Base-by-base conservation (phyloP, 495 filamentous ascomycete genomes). In the Bombardia bombarda region DNA sequence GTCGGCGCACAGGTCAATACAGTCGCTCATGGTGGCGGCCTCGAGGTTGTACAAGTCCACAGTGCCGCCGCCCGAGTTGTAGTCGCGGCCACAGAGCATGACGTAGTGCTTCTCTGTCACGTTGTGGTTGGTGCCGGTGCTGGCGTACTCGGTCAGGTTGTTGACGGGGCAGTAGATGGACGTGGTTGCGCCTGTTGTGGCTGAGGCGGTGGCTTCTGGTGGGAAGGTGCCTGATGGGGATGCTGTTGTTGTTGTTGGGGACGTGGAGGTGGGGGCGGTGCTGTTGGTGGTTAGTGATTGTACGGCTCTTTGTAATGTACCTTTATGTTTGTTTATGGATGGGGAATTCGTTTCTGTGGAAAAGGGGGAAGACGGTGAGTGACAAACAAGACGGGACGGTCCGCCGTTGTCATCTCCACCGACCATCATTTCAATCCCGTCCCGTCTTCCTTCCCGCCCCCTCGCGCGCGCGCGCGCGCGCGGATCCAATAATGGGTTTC, bases 101-200 rank as follows among this genome's bases (percentile, higher is more conserved):
- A 59, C 36, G 39, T 50, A 63, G 7, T 43, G 49, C 18, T 52
- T 52, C 0, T 36, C 30, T 14, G 44, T 38, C 7, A 38, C 42
- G 9, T 24, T 14, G n/a, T 32, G 9, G 9, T 60, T 23, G 0
- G 53, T 43, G n/a, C n/a, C n/a, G n/a, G n/a, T n/a, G n/a, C n/a
- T n/a, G n/a, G n/a, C n/a, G 49, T 61, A 65, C n/a, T 58, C 50
- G 4, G 57, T 63, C 13, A 60, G 49, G 50, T 67, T 65, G 45
- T 52, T 46, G 18, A 22, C 10, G 8, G 63, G 63, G 40, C 63
- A 65, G 22, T 38, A 13, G 22, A 63, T 53, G 3, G 20, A 17
- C 8, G 35, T 13, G 12, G 31, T 10, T 17, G 31, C 37, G 10
- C 38, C 30, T 30, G 38, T 46, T 16, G 40, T 37, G 17, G 28